Evolutionary conservation across 495 filamentous ascomycete genomes (phyloP).

Genomic region (Massariosphaeria phaeospora): DNA sequence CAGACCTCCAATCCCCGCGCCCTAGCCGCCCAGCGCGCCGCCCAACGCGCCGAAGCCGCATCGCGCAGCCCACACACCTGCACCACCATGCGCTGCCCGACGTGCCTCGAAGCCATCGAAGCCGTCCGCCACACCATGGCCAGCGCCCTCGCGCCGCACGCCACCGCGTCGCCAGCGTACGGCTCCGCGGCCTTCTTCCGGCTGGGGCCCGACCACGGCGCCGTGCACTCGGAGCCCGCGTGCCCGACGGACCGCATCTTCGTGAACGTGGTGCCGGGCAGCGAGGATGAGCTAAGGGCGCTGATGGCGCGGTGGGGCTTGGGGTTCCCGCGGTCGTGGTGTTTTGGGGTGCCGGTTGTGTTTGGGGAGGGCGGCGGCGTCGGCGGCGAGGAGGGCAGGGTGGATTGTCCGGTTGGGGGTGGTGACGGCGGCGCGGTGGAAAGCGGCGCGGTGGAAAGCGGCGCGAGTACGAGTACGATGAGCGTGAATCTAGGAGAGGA

Average conservation of each 20-base stretch:
- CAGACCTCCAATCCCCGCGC: not conserved
- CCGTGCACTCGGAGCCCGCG: constrained; percentile 16
- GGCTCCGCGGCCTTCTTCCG: constrained; percentile 42
- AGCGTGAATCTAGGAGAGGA: constrained; percentile 6
- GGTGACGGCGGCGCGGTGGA: not conserved
- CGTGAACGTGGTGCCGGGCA: constrained; percentile 34
- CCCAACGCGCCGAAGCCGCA: not conserved
- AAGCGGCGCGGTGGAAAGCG: not conserved
- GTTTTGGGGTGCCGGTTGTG: constrained; percentile 44
- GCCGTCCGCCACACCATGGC: constrained; percentile 15
- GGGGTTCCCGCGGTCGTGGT: constrained; percentile 45
- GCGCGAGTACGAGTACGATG: constrained; percentile 7
- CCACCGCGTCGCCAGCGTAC: constrained; percentile 34
- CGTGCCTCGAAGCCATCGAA: constrained; percentile 15
- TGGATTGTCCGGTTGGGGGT: not conserved
- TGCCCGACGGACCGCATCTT: constrained; percentile 10
- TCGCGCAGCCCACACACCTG: constrained; percentile 9
- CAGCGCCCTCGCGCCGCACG: constrained; percentile 33
- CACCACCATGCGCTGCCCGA: constrained; percentile 2
- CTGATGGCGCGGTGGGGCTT: constrained; percentile 45
- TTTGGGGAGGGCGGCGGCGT: not conserved
- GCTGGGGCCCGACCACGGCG: constrained; percentile 46
- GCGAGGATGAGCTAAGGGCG: constrained; percentile 37
- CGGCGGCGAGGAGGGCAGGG: not conserved
- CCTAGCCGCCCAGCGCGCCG: not conserved